phyloP scores from a whole-genome alignment of 768 basidiomycete genomes.

The Tricholoma furcatifolium region DNA sequence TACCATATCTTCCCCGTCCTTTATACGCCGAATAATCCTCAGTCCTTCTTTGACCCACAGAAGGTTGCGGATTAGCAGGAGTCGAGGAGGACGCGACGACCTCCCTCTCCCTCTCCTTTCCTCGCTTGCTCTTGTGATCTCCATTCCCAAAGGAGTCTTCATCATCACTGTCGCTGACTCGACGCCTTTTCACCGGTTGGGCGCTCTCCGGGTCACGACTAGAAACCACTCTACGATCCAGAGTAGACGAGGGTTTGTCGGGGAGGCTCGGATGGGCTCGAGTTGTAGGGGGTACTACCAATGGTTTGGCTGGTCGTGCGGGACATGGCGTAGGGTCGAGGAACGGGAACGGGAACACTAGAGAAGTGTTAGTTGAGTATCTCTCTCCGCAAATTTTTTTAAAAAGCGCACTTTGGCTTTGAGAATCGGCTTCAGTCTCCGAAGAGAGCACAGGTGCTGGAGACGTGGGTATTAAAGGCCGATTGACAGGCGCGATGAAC shows the following conservation, averaged over 20 bases:
- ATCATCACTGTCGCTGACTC: conserved; percentile 7
- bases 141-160: background rate
- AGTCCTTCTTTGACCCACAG: conserved; percentile 19
- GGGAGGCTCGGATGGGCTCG: background rate
- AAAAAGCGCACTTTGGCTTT: conserved; percentile 15
- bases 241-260: background rate
- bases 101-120: conserved; percentile 19
- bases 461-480: conserved; percentile 8
- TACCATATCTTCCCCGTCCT: conserved; percentile 59
- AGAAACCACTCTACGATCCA: conserved; percentile 13
- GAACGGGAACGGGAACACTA: conserved; percentile 16
- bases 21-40: conserved; percentile 51
- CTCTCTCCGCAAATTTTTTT: background rate
- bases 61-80: conserved; percentile 20
- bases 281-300: background rate
- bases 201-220: conserved; percentile 11
- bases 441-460: conserved; percentile 12
- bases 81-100: conserved; percentile 15
- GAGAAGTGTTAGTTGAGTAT: no score
- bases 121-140: background rate
- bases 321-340: conserved; percentile 14
- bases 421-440: conserved; percentile 21
- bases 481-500: background rate
- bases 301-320: conserved; percentile 6
- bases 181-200: conserved; percentile 14